These are phyloP conservation scores for Fusarium buharicum DNA, from an alignment of 2,329 filamentous ascomycete genomes.

Conservation along the genomic window DNA sequence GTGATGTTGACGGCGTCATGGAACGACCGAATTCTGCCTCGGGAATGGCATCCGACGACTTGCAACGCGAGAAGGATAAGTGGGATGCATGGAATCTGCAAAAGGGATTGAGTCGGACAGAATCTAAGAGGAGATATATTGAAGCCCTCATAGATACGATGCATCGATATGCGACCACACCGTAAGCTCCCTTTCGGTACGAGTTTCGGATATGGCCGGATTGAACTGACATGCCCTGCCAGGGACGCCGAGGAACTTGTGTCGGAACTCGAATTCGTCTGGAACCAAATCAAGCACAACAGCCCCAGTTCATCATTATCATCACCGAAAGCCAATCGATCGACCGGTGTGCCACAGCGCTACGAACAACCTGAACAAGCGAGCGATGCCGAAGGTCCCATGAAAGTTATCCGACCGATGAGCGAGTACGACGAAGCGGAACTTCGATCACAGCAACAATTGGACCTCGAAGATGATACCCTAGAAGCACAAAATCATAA, in stretches of 20 bases:
- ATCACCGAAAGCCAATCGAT: slow-evolving; percentile 60
- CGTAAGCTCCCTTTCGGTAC: slow-evolving; percentile 57
- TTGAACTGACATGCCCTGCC: slow-evolving; percentile 36
- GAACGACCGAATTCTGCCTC: slow-evolving; percentile 73
- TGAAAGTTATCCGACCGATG: slow-evolving; percentile 84
- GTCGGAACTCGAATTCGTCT: slow-evolving; percentile 96
- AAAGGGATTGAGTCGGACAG: slow-evolving; percentile 82
- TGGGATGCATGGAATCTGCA: slow-evolving; percentile 98
- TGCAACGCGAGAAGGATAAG: slow-evolving; percentile 71
- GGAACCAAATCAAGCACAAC: slow-evolving; percentile 96
- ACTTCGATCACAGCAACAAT: slow-evolving; percentile 60
- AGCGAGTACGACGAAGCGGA: slow-evolving; percentile 82
- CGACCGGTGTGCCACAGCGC: slow-evolving; percentile 50
- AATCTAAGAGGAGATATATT: slow-evolving; percentile 94
- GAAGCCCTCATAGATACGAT: slow-evolving; percentile 95
- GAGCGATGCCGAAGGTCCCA: slow-evolving; percentile 63
- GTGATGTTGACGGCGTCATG: slow-evolving; percentile 94
- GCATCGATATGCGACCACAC: slow-evolving; percentile 92
- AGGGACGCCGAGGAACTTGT: slow-evolving; percentile 88
- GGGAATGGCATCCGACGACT: slow-evolving; percentile 62
- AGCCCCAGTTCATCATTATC: slow-evolving; percentile 71
- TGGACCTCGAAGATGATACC: slow-evolving; percentile 58
- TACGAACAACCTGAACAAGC: slow-evolving; percentile 60
- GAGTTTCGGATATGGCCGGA: background rate
- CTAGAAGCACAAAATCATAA: slow-evolving; percentile 49